These are phyloP conservation scores for Ophiocordyceps camponoti-leonardi DNA, from an alignment of 2,329 filamentous ascomycete species.

Conservation along the genomic window DNA sequence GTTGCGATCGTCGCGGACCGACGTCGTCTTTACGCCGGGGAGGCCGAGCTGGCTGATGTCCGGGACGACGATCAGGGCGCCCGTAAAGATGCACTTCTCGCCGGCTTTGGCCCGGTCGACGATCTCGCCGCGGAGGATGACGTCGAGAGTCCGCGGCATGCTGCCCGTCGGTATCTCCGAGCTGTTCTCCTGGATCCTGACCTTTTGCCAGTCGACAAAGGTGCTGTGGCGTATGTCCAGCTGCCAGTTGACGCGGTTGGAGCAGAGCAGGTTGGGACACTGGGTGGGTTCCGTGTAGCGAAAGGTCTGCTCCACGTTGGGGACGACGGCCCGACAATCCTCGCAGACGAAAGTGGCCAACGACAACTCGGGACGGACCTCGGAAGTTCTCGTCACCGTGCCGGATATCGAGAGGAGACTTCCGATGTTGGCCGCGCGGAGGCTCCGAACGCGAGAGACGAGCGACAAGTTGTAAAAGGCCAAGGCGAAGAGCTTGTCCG, in stretches of 20 bases:
- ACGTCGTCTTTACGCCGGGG: conserved; percentile 68
- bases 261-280: conserved; percentile 76
- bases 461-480: conserved; percentile 88
- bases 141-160: conserved; percentile 96
- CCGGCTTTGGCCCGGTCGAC: conserved; percentile 94
- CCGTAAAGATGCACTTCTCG: conserved; percentile 96
- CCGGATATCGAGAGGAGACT: conserved; percentile 90
- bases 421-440: conserved; percentile 81
- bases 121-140: conserved; percentile 91
- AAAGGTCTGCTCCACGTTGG: conserved; percentile 94
- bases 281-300: conserved; percentile 93
- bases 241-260: conserved; percentile 84
- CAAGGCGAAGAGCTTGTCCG: conserved; percentile 85
- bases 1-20: conserved; percentile 66
- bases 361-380: conserved; percentile 86
- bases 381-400: conserved; percentile 89
- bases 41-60: conserved; percentile 91
- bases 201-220: conserved; percentile 98
- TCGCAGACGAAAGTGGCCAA: conserved; percentile 88
- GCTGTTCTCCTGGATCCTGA: conserved; percentile 94
- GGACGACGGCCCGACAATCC: conserved; percentile 64
- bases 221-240: conserved; percentile 95
- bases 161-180: conserved; percentile 96
- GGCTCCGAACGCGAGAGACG: conserved; percentile 67
- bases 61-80: conserved; percentile 87